Percentiles rank a stretch among this genome's conserved stretches.
Evolutionary conservation across 1,284 basidiomycete species (phyloP).

Genomic region (Cutaneotrichosporon curvatum): DNA sequence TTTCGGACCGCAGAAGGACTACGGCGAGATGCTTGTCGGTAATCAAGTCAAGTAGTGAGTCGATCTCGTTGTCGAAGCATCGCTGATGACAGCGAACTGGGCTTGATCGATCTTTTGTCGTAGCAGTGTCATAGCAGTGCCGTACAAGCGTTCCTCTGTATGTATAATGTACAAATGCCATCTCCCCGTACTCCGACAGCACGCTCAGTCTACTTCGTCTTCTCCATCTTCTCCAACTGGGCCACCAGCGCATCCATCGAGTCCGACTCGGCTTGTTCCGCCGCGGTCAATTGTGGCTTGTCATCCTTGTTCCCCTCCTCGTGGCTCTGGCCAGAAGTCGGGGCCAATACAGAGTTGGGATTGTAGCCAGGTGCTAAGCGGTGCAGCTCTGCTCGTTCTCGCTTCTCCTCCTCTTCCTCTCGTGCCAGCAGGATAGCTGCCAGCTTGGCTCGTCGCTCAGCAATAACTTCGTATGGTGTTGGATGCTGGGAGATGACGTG

Average conservation of each 20-base stretch:
- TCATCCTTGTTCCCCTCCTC: not conserved
- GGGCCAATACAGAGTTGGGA: conserved; percentile 36
- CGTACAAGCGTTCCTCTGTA: no score
- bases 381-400: conserved; percentile 48
- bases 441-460: conserved; percentile 58
- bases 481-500: conserved; percentile 68
- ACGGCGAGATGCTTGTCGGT: conserved; percentile 74
- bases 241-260: conserved; percentile 77
- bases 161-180: not conserved
- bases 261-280: conserved; percentile 35
- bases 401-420: conserved; percentile 67
- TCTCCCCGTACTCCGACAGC: conserved; percentile 1
- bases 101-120: conserved; percentile 68
- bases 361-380: conserved; percentile 45
- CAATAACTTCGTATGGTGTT: conserved; percentile 59
- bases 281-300: not conserved
- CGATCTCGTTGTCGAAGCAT: no score
- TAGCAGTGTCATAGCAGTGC: not conserved
- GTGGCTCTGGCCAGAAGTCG: conserved; percentile 9
- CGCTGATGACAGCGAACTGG: conserved; percentile 58
- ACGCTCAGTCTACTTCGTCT: conserved; percentile 7
- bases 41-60: conserved; percentile 73
- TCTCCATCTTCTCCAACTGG: conserved; percentile 62
- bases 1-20: conserved; percentile 49
- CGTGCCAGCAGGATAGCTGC: conserved; percentile 62